Evolutionary conservation across 441 rosid genomes (phyloP).

Genomic region (Populus trichocarpa): DNA sequence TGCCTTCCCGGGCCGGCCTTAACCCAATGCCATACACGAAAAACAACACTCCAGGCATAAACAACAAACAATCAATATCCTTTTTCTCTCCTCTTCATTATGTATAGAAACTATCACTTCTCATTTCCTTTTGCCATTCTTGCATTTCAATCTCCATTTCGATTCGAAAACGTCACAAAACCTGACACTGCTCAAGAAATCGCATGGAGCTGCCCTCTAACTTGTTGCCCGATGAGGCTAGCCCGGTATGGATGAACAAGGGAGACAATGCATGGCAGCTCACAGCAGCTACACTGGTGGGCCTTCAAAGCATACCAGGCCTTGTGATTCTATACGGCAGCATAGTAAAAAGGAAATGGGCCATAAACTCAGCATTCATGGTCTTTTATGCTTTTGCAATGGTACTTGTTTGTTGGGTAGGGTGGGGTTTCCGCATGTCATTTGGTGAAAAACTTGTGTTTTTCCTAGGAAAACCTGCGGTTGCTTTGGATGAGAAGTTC

Average conservation of each 20-base stretch:
- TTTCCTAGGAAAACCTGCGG: conserved; percentile 42
- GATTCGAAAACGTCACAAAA: too few species aligned
- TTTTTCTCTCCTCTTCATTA: too few species aligned
- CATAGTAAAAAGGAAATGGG: conserved; percentile 55
- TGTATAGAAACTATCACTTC: too few species aligned
- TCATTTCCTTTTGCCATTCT: too few species aligned
- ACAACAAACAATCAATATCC: too few species aligned
- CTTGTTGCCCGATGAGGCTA: conserved; percentile 32
- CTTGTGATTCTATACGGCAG: conserved; percentile 57
- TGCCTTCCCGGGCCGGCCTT: background rate
- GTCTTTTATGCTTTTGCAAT: conserved; percentile 53
- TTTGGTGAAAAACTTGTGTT: conserved; percentile 32
- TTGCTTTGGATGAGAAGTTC: conserved; percentile 32
- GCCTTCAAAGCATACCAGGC: conserved; percentile 56
- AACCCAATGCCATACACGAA: background rate
- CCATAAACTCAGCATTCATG: conserved; percentile 61
- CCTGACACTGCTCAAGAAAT: too few species aligned
- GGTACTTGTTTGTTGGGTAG: conserved; percentile 47
- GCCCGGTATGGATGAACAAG: conserved; percentile 52
- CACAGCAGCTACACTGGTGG: conserved; percentile 53
- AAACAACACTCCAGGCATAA: background rate
- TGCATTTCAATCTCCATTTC: too few species aligned
- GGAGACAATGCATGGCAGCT: conserved; percentile 67
- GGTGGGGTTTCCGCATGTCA: conserved; percentile 58
- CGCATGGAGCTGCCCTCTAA: conserved; percentile 34